These are phyloP conservation scores for Simplicillium aogashimaense DNA, from an alignment of 2,329 filamentous ascomycete species.

Conservation along the genomic window DNA sequence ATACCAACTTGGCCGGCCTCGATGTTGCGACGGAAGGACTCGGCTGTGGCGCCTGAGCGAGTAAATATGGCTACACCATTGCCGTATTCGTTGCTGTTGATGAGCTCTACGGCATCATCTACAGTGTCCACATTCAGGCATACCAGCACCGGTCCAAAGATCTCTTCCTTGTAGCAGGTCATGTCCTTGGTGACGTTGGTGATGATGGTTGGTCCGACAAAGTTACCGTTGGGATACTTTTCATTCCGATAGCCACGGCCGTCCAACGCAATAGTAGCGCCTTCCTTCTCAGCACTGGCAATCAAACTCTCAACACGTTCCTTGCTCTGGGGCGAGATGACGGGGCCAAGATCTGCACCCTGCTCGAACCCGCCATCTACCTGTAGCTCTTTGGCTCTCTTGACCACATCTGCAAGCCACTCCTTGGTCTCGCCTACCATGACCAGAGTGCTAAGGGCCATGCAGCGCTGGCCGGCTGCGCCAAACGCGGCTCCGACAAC, in stretches of 20 bases:
- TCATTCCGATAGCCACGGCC: conserved; percentile 63
- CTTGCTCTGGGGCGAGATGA: conserved; percentile 73
- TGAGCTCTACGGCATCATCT: conserved; percentile 70
- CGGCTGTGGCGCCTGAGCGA: conserved; percentile 64
- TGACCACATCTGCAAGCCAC: conserved; percentile 70
- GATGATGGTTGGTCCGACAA: conserved; percentile 76
- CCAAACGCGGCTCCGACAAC: conserved; percentile 78
- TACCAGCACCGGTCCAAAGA: conserved; percentile 77
- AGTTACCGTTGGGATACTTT: conserved; percentile 81
- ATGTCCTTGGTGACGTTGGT: conserved; percentile 70
- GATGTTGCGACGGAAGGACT: conserved; percentile 69
- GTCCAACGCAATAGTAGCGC: conserved; percentile 71
- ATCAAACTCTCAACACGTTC: conserved; percentile 69
- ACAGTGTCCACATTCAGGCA: conserved; percentile 73
- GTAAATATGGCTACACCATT: conserved; percentile 85
- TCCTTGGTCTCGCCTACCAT: conserved; percentile 78
- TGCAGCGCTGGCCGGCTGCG: conserved; percentile 76
- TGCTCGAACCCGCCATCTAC: conserved; percentile 76
- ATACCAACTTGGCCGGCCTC: conserved; percentile 80
- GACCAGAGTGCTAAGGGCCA: conserved; percentile 76
- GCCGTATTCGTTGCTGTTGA: conserved; percentile 80
- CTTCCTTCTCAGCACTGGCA: conserved; percentile 66
- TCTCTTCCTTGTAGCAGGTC: conserved; percentile 78
- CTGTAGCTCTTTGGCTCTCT: conserved; percentile 61
- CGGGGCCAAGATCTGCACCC: conserved; percentile 72